Conservation (phyloP, 345 rosid species). For the Euphorbia lathyris region DNA sequence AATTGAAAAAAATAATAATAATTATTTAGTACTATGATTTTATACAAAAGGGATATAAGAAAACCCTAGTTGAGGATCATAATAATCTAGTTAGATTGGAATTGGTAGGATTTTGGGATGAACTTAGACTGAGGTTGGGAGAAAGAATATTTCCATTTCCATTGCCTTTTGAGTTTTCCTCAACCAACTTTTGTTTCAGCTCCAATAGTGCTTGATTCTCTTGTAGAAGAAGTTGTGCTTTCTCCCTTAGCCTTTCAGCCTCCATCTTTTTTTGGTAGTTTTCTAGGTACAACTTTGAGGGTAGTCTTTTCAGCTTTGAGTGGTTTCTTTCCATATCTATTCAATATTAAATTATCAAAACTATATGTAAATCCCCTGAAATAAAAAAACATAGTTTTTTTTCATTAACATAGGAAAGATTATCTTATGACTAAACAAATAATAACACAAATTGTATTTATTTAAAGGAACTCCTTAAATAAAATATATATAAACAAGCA, state of each 20-base stretch:
- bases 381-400: too few species aligned
- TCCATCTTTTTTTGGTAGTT: slow-evolving; percentile 83
- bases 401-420: too few species aligned
- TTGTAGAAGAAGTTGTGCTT: slow-evolving; percentile 93
- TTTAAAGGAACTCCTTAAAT: too few species aligned
- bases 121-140: slow-evolving; percentile 43
- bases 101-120: slow-evolving; percentile 38
- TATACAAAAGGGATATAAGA: slow-evolving; percentile 29
- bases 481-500: too few species aligned
- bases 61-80: slow-evolving; percentile 33
- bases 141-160: slow-evolving; percentile 35
- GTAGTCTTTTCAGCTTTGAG: too few species aligned
- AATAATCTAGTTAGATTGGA: slow-evolving; percentile 29
- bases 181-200: slow-evolving; percentile 74
- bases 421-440: too few species aligned
- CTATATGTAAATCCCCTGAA: too few species aligned
- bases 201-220: slow-evolving; percentile 92
- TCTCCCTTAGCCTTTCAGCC: slow-evolving; percentile 90
- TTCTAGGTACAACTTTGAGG: slow-evolving; percentile 79
- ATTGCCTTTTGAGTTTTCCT: slow-evolving; percentile 30
- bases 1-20: slow-evolving; percentile 30
- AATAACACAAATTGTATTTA: too few species aligned
- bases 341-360: too few species aligned
- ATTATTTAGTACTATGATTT: too few species aligned
- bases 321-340: slow-evolving; percentile 71